These are phyloP conservation scores for Cyberlindnera xylosilytica DNA, from an alignment of 805 yeast species.

Conservation along the genomic window DNA sequence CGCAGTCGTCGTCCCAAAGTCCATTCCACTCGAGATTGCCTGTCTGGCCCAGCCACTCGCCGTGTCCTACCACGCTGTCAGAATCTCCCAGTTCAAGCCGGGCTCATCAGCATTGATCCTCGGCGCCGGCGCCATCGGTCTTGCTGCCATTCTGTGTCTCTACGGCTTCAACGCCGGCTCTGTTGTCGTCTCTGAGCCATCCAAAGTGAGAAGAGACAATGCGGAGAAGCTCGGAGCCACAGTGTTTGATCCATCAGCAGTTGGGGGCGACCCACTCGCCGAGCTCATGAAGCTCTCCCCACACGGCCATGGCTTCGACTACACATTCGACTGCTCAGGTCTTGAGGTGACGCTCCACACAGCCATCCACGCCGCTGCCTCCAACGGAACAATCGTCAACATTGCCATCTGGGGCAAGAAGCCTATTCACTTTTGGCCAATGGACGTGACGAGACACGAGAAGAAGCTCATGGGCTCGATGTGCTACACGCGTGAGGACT, in stretches of 20 bases:
- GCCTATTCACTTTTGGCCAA: slow-evolving; percentile 48
- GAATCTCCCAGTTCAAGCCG: slow-evolving; percentile 34
- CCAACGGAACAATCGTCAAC: slow-evolving; percentile 58
- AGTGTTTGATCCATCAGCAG: slow-evolving; percentile 45
- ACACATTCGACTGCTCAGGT: slow-evolving; percentile 55
- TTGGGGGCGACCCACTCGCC: slow-evolving; percentile 34
- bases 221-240: slow-evolving; percentile 47
- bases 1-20: slow-evolving; percentile 39
- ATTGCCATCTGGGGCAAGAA: slow-evolving; percentile 63
- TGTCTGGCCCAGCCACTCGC: slow-evolving; percentile 58
- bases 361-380: slow-evolving; percentile 45
- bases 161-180: slow-evolving; percentile 41
- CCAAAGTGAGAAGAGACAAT: slow-evolving; percentile 44
- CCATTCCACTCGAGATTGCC: slow-evolving; percentile 40
- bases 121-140: slow-evolving; percentile 57
- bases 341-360: slow-evolving; percentile 50
- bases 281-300: slow-evolving; percentile 38
- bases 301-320: slow-evolving; percentile 43
- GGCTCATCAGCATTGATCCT: slow-evolving; percentile 48
- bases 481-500: slow-evolving; percentile 56
- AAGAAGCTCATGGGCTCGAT: slow-evolving; percentile 57
- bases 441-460: slow-evolving; percentile 54
- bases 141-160: slow-evolving; percentile 47
- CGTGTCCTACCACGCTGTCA: slow-evolving; percentile 59
- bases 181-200: slow-evolving; percentile 51